Evolutionary conservation across 2,329 filamentous ascomycete species (phyloP), one percentile per base, ranked within the genome.

Genomic region (Emergomyces orientalis): DNA sequence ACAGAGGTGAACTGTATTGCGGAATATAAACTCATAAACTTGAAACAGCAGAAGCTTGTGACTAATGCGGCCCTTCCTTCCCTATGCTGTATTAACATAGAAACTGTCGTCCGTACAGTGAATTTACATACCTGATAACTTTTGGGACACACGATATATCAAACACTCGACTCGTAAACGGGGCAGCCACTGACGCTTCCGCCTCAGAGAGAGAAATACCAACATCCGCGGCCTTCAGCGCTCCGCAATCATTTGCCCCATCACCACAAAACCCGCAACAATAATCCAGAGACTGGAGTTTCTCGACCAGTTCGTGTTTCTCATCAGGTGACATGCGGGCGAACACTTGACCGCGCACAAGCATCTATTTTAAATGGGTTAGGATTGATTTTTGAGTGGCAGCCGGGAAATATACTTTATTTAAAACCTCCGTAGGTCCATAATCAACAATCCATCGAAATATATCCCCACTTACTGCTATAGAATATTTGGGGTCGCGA

Each of bases 31-130:
- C 90, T 95, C 95, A 99, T 99, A 77, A 96, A 99, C 79, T 97
- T 99, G 83, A 99, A 99, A 79, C 94, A 99, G 78, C 90, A 95
- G 79, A 99, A 99, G 76, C 91, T 96, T 14, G 94, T 99, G n/a
- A 97, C 92, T 41, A 99, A 82, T 41, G 95, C 90, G 25, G 93
- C 93, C 66, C 95, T 87, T 25, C 94, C 94, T 79, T 99, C 94
- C 67, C 91, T 87, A 75, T 66, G 59, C 6, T 60, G 43, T 27
- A 32, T 71, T 68, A 73, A 65, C 7, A 43, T 13, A 25, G 57
- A 52, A 17, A 22, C 57, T 32, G 25, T 25, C n/a, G 30, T 47
- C n/a, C 32, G 34, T 34, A 34, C 13, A n/a, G 22, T 37, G 47
- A 47, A 47, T 34, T 51, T 34, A 73, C 74, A 68, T 79, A 88